Evolutionary conservation across 768 basidiomycete species (phyloP), one percentile per base, ranked within the genome.

Genomic region (Lactarius akahatsu): DNA sequence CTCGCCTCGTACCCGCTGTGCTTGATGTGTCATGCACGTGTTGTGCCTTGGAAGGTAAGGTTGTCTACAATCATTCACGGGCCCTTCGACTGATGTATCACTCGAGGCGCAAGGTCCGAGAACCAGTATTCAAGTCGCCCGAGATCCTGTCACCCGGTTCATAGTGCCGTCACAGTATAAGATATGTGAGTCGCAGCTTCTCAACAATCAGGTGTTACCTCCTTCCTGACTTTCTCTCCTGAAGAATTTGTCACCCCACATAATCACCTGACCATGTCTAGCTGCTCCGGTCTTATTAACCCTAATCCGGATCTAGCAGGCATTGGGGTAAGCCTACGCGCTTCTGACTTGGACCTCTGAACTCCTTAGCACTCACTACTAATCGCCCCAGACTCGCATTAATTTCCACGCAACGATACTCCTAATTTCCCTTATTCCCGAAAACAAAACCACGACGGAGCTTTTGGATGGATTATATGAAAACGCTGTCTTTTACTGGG

Each of bases 401-500:
- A 67, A 67, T 23, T 67, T 67, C 57, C 59, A 63, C 40, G 57
- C 32, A 26, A 63, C 61, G n/a, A 55, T 63, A 59, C n/a, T 67
- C 16, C 40, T 67, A 1, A 43, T 23, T 6, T 23, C 61, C 16
- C 23, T 59, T 4, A 28, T 45, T 43, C 61, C 61, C 3, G 57
- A 62, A 20, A 30, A 13, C 30, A 4, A 45, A 7, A 8, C n/a
- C 26, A 67, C 61, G 3, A n/a, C 30, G 11, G 57, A 63, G 26
- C 50, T 67, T 36, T 20, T 63, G 47, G 50, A 63, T 20, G 59
- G 30, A 11, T 11, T 66, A 40, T 66, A 66, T 50, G 45, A 50
- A 23, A 66, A 57, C 26, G 30, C 65, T 9, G 56, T 62, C 10
- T 47, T 62, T 20, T 45, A 62, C 23, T n/a, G 65, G 65, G 3